Evolutionary conservation across 345 rosid species (phyloP).

Genomic region (rapeseed (Brassica napus)): DNA sequence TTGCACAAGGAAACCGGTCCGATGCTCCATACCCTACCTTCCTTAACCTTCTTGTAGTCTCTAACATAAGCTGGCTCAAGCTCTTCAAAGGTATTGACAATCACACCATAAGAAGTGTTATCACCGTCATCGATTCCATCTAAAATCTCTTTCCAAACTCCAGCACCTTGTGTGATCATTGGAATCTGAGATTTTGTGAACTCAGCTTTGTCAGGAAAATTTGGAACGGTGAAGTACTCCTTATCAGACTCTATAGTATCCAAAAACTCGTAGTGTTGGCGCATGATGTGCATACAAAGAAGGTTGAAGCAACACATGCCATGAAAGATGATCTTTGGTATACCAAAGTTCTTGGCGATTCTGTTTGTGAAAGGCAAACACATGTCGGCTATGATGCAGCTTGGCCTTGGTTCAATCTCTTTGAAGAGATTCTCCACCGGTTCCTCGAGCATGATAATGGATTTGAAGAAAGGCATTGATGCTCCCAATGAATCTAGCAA

Average conservation of each 20-base stretch:
- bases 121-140: slow-evolving; percentile 30
- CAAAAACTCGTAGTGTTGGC: slow-evolving; percentile 14
- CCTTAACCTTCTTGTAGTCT: slow-evolving; percentile 37
- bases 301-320: slow-evolving; percentile 53
- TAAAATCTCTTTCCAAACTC: slow-evolving; percentile 19
- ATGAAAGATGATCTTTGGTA: slow-evolving; percentile 61
- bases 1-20: slow-evolving; percentile 52
- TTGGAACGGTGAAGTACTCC: slow-evolving; percentile 38
- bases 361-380: slow-evolving; percentile 45
- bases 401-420: slow-evolving; percentile 43
- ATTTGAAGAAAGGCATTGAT: slow-evolving; percentile 19
- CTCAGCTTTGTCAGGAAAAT: slow-evolving; percentile 42
- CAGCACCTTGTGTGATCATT: neutral
- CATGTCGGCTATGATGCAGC: slow-evolving; percentile 58
- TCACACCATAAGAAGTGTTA: slow-evolving; percentile 37
- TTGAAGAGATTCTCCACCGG: slow-evolving; percentile 42
- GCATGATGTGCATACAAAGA: slow-evolving; percentile 39
- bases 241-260: slow-evolving; percentile 23
- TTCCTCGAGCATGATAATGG: slow-evolving; percentile 13
- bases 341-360: slow-evolving; percentile 42
- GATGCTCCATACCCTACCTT: slow-evolving; percentile 45
- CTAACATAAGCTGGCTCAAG: slow-evolving; percentile 41
- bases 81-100: slow-evolving; percentile 50
- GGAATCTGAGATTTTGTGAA: slow-evolving; percentile 32
- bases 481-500: slow-evolving; percentile 17